Evolutionary conservation across 192 early-diverging fungal genomes (phyloP), one percentile per base, ranked within the genome.

Genomic region (Gryganskiella cystojenkinii): DNA sequence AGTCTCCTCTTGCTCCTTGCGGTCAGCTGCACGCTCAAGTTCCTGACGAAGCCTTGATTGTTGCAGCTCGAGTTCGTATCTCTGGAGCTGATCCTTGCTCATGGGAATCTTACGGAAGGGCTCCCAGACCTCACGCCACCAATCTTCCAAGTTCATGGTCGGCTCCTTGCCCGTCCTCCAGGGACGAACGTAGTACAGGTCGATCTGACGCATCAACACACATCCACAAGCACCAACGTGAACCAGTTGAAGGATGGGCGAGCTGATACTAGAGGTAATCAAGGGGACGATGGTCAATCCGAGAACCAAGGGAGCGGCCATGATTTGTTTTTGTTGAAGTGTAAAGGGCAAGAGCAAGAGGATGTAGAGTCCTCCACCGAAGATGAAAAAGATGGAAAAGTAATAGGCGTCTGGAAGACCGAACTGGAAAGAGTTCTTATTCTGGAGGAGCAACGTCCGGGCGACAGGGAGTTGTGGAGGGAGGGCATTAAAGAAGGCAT

Each of bases 61-160:
- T 14, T 76, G 73, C 15, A 56, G 13, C 28, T 76, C 73, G 45
- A 76, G 64, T 31, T 76, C 73, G 15, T 25, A 58, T 11, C 65
- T 57, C 22, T 76, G 64, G 28, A 76, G 53, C 40, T 76, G 73
- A 11, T 67, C 65, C 40, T 76, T 76, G 35, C 31, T 67, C 64
- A 76, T 56, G 33, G 73, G 73, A 3, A 76, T 56, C 42, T 76
- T 76, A 28, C 73, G 73, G 73, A 76, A 76, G 53, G 73, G 73
- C 28, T 56, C 37, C 73, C 73, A 76, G 53, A 58, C 35, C 65
- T 76, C 73, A 20, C 31, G 42, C 53, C 46, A 68, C 73, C 73
- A 76, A 30, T 76, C 73, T 34, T 76, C 73, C 6, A 67, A 45
- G 43, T 68, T 76, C 34, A 76, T 19, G 7, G 65, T 68, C 1